Evolutionary conservation across 116 monocot genomes (phyloP).

Genomic region (Trichopus zeylanicus): DNA sequence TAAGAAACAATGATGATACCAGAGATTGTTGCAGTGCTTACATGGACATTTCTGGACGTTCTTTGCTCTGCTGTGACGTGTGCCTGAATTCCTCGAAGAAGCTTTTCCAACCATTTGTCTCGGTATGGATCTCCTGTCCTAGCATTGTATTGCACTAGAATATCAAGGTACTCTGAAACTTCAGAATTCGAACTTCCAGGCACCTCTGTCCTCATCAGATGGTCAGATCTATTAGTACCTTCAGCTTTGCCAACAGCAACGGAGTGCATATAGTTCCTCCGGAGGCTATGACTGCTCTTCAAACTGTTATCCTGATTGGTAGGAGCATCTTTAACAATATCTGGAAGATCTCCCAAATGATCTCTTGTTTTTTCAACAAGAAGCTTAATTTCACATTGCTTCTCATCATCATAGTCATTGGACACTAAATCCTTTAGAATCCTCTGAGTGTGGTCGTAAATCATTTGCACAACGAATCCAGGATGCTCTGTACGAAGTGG

Average conservation of each 20-base stretch:
- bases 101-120: constrained; percentile 81
- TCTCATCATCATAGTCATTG: constrained; percentile 65
- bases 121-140: constrained; percentile 58
- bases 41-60: background rate
- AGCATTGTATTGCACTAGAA: constrained; percentile 55
- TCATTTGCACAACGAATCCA: constrained; percentile 79
- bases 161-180: constrained; percentile 25
- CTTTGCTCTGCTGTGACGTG: constrained; percentile 8
- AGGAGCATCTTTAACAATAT: constrained; percentile 39
- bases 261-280: constrained; percentile 28
- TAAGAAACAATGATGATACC: background rate
- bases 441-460: constrained; percentile 67
- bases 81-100: constrained; percentile 58
- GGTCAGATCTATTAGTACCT: constrained; percentile 18
- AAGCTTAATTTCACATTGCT: constrained; percentile 65
- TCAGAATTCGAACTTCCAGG: constrained; percentile 52
- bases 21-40: background rate
- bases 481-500: constrained; percentile 66
- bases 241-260: constrained; percentile 54
- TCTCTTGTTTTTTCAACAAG: constrained; percentile 66
- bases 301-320: constrained; percentile 27
- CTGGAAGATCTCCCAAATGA: constrained; percentile 59
- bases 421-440: constrained; percentile 77
- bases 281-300: constrained; percentile 30
- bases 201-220: constrained; percentile 41